These are phyloP conservation scores for Corynespora cassiicola DNA, from an alignment of 2,329 filamentous ascomycete species.

Conservation along the genomic window DNA sequence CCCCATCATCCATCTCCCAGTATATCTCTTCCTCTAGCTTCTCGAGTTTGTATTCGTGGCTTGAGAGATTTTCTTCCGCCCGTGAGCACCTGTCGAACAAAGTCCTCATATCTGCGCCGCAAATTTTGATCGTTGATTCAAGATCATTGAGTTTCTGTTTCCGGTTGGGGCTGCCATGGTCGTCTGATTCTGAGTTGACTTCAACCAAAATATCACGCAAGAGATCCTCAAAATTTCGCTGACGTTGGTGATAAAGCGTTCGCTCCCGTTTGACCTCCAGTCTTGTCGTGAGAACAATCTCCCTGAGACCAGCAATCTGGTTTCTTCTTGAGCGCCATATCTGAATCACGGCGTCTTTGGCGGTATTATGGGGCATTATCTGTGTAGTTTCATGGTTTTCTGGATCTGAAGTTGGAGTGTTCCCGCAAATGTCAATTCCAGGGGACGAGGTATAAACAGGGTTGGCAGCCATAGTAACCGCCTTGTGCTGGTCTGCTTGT, in stretches of 20 bases:
- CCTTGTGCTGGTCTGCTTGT: no score
- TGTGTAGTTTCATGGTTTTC: constrained; percentile 1
- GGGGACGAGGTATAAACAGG: no score
- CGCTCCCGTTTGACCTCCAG: constrained; percentile 5
- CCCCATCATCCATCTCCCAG: constrained; percentile 6
- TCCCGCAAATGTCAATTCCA: no score
- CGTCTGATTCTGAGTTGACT: no score
- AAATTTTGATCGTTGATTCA: no score
- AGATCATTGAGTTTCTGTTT: no score
- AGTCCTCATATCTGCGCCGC: no score
- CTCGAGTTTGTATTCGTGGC: constrained; percentile 12
- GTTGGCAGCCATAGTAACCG: no score
- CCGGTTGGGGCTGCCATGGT: no score
- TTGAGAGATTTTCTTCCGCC: constrained; percentile 11
- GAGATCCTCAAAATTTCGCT: constrained; percentile 1
- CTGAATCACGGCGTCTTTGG: neutral
- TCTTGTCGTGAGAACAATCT: constrained; percentile 6
- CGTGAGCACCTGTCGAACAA: no score
- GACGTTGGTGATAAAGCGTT: constrained; percentile 1
- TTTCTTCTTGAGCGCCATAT: constrained; percentile 9
- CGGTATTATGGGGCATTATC: neutral
- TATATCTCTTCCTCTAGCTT: constrained; percentile 12
- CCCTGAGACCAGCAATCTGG: constrained; percentile 5
- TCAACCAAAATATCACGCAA: no score
- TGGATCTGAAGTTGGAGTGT: constrained; percentile 4